Conservation (phyloP, 1,284 basidiomycete genomes). For the Singerocomus inundabilis region DNA sequence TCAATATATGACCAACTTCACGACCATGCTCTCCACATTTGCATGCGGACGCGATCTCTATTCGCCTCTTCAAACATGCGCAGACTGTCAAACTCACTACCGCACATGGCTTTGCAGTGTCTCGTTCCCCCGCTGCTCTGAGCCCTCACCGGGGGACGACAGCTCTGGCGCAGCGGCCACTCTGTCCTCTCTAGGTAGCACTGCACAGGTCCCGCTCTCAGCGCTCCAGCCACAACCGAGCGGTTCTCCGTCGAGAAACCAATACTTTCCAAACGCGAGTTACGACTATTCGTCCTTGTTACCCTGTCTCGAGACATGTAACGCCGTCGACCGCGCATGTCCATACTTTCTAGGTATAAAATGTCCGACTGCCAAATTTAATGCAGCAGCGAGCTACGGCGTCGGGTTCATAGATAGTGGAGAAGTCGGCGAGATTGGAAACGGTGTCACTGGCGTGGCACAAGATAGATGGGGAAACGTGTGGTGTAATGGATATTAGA, state of each 20-base stretch:
- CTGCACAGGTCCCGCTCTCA: constrained; percentile 37
- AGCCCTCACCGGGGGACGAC: constrained; percentile 32
- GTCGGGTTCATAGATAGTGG: constrained; percentile 65
- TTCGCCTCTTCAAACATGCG: constrained; percentile 74
- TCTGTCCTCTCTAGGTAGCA: constrained; percentile 29
- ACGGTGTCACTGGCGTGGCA: constrained; percentile 50
- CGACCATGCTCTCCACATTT: constrained; percentile 64
- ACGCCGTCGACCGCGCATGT: constrained; percentile 71
- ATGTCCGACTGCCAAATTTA: constrained; percentile 65
- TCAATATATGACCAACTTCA: constrained; percentile 70
- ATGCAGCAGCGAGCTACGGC: constrained; percentile 71
- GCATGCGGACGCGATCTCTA: constrained; percentile 82
- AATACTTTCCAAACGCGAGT: constrained; percentile 44
- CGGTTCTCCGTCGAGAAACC: constrained; percentile 42
- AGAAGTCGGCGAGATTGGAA: constrained; percentile 44
- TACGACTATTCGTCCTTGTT: constrained; percentile 59
- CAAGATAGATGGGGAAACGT: constrained; percentile 76
- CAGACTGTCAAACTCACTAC: constrained; percentile 74
- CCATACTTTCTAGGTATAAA: constrained; percentile 70
- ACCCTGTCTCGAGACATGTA: constrained; percentile 79
- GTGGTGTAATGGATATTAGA: constrained; percentile 64
- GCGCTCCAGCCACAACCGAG: constrained; percentile 45
- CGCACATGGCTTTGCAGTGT: constrained; percentile 77
- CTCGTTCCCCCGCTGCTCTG: constrained; percentile 70
- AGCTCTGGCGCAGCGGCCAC: constrained; percentile 15